Percentiles rank a stretch among this genome's conserved stretches.
These are phyloP conservation scores for Solanum clarkiae DNA, from an alignment of 257 asterid genomes.

Conservation along the genomic window DNA sequence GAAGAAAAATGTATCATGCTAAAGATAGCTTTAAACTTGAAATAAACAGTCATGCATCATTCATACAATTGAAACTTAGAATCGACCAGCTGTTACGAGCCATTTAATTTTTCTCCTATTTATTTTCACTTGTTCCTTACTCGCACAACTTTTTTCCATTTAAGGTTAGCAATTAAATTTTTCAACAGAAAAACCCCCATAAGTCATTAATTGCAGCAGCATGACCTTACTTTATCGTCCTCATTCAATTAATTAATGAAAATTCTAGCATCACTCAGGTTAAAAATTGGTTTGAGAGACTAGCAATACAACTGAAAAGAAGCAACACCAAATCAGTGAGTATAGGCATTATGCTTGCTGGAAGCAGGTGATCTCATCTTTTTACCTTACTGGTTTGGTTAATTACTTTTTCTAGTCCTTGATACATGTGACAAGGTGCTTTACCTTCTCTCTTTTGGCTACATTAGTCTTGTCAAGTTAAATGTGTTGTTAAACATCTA, in stretches of 20 bases:
- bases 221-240: no score
- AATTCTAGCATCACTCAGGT: no score
- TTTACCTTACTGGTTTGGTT: not conserved
- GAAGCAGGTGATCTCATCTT: not conserved
- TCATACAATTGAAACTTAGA: not conserved
- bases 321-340: not conserved
- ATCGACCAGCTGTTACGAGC: not conserved
- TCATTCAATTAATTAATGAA: no score
- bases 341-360: not conserved
- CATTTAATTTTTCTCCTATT: not conserved
- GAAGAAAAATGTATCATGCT: not conserved
- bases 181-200: no score
- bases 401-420: not conserved
- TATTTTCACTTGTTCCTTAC: not conserved
- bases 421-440: not conserved
- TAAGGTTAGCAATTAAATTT: no score
- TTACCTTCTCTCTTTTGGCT: not conserved
- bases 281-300: no score
- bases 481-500: not conserved
- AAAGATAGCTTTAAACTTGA: not conserved
- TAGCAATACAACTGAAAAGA: no score
- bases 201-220: not conserved
- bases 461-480: not conserved
- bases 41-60: not conserved
- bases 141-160: not conserved